Evolutionary conservation across 2,329 filamentous ascomycete genomes (phyloP), one percentile per base, ranked within the genome.

Genomic region (Phyllosticta capitalensis): DNA sequence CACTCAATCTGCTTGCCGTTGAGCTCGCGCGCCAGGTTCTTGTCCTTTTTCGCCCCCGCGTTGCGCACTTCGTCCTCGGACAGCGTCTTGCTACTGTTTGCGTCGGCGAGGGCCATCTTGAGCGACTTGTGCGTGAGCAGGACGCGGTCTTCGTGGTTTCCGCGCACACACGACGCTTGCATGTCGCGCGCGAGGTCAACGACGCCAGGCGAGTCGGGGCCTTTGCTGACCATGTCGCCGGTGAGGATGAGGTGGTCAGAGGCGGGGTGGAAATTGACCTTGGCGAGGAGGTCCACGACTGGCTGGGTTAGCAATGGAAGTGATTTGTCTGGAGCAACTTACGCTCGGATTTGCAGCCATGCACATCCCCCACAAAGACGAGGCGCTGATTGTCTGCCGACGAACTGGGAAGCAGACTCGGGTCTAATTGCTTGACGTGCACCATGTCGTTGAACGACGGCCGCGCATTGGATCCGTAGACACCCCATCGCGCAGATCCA

Each of bases 61-160:
- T 80, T 76, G 52, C 74, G 76, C 22, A 80, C 74, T n/a, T 69
- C 67, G 17, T 71, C 65, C 38, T 71, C 67, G 28, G 70, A 65
- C 12, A 70, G 56, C 26, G 65, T 62, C 24, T 68, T 66, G 9
- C 71, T 64, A 28, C 71, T 69, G n/a, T 63, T 59, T 10, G 68
- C 65, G 51, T 79, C 72, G 30, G 33, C 21, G 9, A 56, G 49
- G 24, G 58, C 72, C 12, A 53, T 45, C n/a, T 30, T 54, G 53
- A 56, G 52, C 9, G 58, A 54, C 26, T 78, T 76, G 62, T 85
- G 82, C 1, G 85, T 81, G 9, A 87, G 79, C n/a, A 97, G 79
- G 20, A 96, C 79, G 21, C 85, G 82, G 71, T 97, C 92, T 71
- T 99, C 94, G 74, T 96, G 89, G 74, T 96, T 96, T 19, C 94